These are phyloP conservation scores for Senecio squalidus DNA, from an alignment of 140 eudicot species.

Conservation along the genomic window DNA sequence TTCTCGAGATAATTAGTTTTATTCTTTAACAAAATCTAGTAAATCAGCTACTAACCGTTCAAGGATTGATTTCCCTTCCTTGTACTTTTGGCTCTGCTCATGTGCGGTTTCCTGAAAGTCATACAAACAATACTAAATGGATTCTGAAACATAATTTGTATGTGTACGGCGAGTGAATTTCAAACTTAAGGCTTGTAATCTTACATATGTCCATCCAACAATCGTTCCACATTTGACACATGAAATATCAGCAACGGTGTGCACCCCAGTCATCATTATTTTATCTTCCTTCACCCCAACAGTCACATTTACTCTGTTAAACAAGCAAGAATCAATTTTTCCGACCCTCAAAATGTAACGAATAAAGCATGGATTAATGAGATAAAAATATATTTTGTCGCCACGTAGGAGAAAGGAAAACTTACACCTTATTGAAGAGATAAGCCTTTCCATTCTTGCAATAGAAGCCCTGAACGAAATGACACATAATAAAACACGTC, in stretches of 20 bases:
- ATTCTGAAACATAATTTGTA: background rate
- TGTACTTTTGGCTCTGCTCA: constrained; percentile 86
- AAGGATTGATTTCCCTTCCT: constrained; percentile 94
- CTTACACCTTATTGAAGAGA: constrained; percentile 99
- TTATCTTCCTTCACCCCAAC: constrained; percentile 73
- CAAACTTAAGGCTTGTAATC: background rate
- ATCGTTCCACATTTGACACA: constrained; percentile 77
- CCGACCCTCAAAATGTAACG: no score
- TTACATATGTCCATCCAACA: constrained; percentile 95
- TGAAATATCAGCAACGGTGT: constrained; percentile 80
- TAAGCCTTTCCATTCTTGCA: constrained; percentile 98
- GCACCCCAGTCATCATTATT: constrained; percentile 83
- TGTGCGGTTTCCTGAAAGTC: constrained; percentile 80
- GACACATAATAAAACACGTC: no score
- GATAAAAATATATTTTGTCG: background rate
- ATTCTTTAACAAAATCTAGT: background rate
- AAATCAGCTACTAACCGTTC: constrained; percentile 44
- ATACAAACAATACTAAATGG: constrained; percentile 1
- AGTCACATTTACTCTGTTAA: constrained; percentile 69
- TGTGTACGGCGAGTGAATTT: constrained; percentile 20
- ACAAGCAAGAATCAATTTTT: no score
- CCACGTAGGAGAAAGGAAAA: background rate
- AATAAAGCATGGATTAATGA: background rate
- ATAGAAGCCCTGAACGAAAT: constrained; percentile 85
- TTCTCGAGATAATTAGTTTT: background rate